phyloP scores from a whole-genome alignment of 177 flowering plant species.

The Vitis hybrid region DNA sequence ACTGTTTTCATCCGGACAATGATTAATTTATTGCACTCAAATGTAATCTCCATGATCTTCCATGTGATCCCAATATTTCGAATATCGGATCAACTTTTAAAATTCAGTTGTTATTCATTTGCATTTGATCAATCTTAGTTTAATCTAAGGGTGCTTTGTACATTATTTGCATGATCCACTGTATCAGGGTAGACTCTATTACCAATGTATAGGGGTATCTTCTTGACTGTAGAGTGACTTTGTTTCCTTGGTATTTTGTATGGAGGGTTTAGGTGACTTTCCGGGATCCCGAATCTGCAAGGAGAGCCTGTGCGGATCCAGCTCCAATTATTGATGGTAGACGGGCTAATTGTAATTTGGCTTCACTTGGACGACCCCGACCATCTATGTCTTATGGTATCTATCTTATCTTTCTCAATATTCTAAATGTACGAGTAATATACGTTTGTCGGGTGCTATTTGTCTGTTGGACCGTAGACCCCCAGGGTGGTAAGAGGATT shows the following conservation, averaged over 20 bases:
- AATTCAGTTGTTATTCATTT: too few relatives aligned
- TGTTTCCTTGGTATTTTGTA: slow-evolving; percentile 31
- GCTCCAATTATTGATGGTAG: slow-evolving; percentile 87
- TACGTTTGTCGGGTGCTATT: too few relatives aligned
- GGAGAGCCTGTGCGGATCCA: slow-evolving; percentile 87
- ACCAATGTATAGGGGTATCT: neutral
- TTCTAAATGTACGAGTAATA: neutral
- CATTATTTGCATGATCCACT: too few relatives aligned
- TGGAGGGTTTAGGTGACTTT: slow-evolving; percentile 96
- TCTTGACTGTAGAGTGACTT: slow-evolving; percentile 31
- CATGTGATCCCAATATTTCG: neutral
- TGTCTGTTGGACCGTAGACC: too few relatives aligned
- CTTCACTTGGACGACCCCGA: slow-evolving; percentile 86
- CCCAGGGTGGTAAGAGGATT: too few relatives aligned
- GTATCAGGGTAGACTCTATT: too few relatives aligned
- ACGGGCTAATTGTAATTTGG: slow-evolving; percentile 92
- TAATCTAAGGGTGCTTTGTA: too few relatives aligned
- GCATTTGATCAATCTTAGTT: too few relatives aligned
- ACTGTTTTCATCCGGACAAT: neutral
- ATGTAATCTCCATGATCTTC: neutral
- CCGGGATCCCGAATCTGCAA: slow-evolving; percentile 83
- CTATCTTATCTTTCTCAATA: neutral
- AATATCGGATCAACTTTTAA: too few relatives aligned
- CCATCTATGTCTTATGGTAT: slow-evolving; percentile 58
- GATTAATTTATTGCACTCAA: neutral